Conservation (phyloP, 2,329 filamentous ascomycete species). For the Trichoderma sp. region DNA sequence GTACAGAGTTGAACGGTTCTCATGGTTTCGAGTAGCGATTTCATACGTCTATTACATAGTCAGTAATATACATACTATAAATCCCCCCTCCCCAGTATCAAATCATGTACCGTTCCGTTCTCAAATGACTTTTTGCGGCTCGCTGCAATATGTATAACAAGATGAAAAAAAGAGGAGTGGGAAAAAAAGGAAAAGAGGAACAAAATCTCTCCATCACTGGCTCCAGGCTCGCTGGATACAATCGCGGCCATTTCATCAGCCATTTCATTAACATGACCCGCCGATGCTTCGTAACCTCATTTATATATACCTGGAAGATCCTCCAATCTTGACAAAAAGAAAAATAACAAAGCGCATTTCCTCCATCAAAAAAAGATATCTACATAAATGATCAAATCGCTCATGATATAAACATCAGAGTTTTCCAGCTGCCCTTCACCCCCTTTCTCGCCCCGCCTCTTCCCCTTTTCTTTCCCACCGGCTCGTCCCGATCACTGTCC, state of each 20-base stretch:
- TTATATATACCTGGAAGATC: conserved; percentile 13
- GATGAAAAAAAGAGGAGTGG: neutral
- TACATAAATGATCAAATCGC: conserved; percentile 17
- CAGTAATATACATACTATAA: neutral
- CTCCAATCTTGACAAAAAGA: conserved; percentile 15
- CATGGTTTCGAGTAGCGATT: neutral
- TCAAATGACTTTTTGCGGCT: neutral
- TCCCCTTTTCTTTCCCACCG: neutral
- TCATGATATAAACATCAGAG: conserved; percentile 13
- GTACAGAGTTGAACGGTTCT: neutral
- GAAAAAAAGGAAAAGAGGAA: neutral
- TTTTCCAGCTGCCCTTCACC: neutral
- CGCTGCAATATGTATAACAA: neutral
- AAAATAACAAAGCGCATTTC: conserved; percentile 3
- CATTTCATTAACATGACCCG: conserved; percentile 6
- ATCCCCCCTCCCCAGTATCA: neutral
- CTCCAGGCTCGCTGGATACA: neutral
- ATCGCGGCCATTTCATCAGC: conserved; percentile 3
- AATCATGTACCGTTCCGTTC: neutral
- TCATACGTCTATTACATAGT: neutral
- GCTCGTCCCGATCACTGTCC: no score
- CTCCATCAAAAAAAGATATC: conserved; percentile 18
- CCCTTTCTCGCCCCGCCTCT: neutral
- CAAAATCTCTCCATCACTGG: neutral
- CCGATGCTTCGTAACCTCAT: conserved; percentile 12